phyloP scores from a whole-genome alignment of 257 asterid genomes.

The Fraxinus americana region DNA sequence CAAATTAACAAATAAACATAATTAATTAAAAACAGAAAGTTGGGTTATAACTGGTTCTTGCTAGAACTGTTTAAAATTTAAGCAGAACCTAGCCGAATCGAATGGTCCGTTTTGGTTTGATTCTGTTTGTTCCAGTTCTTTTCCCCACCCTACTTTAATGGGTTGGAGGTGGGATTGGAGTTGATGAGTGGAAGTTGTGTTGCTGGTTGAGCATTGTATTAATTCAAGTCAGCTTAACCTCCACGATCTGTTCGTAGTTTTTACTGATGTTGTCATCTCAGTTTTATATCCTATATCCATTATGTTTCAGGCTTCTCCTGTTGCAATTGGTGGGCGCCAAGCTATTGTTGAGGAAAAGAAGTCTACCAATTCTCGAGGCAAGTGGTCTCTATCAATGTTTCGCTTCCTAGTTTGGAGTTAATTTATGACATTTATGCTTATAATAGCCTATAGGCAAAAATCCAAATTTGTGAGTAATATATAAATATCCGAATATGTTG shows the following conservation, averaged over 20 bases:
- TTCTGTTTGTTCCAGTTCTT: no score
- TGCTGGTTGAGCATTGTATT: no score
- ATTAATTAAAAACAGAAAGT: no score
- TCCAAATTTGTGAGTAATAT: background rate
- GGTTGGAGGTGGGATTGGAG: no score
- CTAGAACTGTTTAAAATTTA: no score
- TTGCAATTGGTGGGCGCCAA: constrained; percentile 53
- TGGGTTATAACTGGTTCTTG: no score
- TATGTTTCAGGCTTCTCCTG: constrained; percentile 58
- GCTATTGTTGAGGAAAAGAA: constrained; percentile 57
- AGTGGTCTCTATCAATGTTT: background rate
- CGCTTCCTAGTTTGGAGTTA: background rate
- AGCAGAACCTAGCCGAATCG: no score
- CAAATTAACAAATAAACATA: no score
- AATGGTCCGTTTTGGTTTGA: no score
- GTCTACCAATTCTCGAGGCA: constrained; percentile 59
- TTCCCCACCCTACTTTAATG: no score
- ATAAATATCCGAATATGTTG: background rate
- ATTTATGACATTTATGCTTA: background rate
- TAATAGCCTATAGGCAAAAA: background rate
- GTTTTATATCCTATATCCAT: background rate
- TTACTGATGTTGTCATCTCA: background rate
- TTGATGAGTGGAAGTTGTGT: no score
- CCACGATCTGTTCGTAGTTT: background rate
- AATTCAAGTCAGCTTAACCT: background rate